Evolutionary conservation across 23 red algal genomes (phyloP).

Genomic region (Gracilaria vermiculophylla): DNA sequence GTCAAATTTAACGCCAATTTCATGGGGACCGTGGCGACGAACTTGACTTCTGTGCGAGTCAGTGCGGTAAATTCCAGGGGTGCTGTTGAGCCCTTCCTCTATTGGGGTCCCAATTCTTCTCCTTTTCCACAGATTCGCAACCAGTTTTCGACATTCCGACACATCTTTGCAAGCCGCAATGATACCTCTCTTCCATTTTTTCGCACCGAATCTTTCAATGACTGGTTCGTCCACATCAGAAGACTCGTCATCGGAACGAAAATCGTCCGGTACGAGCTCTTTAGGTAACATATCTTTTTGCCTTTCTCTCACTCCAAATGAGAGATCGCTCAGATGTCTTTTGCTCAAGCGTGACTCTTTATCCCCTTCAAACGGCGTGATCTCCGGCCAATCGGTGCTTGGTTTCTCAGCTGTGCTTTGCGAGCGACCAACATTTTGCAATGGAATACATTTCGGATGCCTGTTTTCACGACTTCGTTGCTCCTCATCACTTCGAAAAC

Average conservation of each 20-base stretch:
- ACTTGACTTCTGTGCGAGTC: neutral
- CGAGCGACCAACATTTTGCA: slow-evolving; percentile 31
- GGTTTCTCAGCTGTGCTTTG: slow-evolving; percentile 36
- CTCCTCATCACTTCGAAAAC: neutral
- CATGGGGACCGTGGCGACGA: neutral
- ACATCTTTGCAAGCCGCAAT: slow-evolving; percentile 4
- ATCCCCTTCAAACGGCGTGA: slow-evolving; percentile 25
- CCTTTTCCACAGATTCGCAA: neutral
- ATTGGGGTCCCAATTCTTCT: neutral
- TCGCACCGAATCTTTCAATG: neutral
- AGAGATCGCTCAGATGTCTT: slow-evolving; percentile 49
- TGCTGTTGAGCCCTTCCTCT: neutral
- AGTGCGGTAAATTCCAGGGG: neutral
- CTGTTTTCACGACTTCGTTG: neutral
- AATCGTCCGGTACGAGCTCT: slow-evolving; percentile 24
- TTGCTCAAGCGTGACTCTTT: slow-evolving; percentile 11
- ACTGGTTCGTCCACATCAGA: neutral
- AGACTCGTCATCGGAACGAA: neutral
- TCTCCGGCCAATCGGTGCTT: slow-evolving; percentile 34
- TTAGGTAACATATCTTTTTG: slow-evolving; percentile 34
- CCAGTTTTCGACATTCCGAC: slow-evolving; percentile 2
- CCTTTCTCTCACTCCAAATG: slow-evolving; percentile 24
- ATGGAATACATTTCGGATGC: neutral
- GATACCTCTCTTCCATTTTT: slow-evolving; percentile 11
- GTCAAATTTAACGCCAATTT: slow-evolving; percentile 17